Base-by-base conservation (phyloP, 2,329 filamentous ascomycete species). In the Fonsecaea pedrosoi region DNA sequence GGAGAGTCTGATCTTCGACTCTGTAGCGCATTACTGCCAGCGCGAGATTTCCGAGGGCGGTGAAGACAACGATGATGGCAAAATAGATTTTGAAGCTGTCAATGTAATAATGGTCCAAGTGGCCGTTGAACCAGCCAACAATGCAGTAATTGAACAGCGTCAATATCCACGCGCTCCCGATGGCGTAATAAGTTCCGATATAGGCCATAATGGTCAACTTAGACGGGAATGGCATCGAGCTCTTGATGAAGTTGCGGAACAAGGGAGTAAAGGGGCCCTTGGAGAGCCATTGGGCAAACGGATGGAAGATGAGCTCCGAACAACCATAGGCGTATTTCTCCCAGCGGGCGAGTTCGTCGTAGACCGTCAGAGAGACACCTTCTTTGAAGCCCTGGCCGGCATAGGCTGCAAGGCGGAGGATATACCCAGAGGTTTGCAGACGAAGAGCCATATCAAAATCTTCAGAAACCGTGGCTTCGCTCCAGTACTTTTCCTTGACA, bases 261-360 rank as follows among this genome's bases (percentile, higher is more conserved):
- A 94, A 85, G 25, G 89, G 88, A 3, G 92, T 94, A 76, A 94
- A 91, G 34, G 92, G 92, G 0, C 92, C 92, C 15, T 84, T 86
- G 75, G 84, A 88, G 54, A 87, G 77, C 92, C 92, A 94, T 72
- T 87, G 88, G 67, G 86, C 85, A 67, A 94, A 82, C 2, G 91
- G 92, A 75, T 94, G 86, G 82, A 95, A 94, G 65, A 94, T 83
- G 65, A 94, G 83, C 80, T 94, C 91, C 77, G 91, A 92, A 79
- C 92, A 94, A 42, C 91, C 91, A 73, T 92, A 94, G 2, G 91
- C 92, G 76, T 93, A 93, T 79, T 94, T 94, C 75, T 94, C 91
- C 91, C 92, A 94, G 65, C 91, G 89, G 1, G 90, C 89, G 67
- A 94, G 83, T 78, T 94, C 92, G 78, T 94, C 91, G 75, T 94